Percentiles rank a stretch among this genome's conserved stretches.
phyloP scores from a whole-genome alignment of 2,329 filamentous ascomycete species.

The Xylariaceae sp. region DNA sequence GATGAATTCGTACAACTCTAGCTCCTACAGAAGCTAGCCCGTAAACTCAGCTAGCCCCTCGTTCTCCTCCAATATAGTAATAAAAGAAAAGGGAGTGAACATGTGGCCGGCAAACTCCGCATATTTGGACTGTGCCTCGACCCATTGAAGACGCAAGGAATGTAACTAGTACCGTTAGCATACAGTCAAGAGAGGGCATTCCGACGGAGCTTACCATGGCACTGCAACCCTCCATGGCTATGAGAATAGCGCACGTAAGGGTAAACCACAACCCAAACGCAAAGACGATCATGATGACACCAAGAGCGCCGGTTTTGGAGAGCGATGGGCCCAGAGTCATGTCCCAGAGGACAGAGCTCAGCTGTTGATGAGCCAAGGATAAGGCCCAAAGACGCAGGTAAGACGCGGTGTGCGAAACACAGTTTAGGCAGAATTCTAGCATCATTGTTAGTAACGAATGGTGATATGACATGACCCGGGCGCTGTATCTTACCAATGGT shows the following conservation, averaged over 20 bases:
- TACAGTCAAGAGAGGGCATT: background rate
- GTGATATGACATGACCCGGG: background rate
- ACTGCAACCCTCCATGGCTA: conserved; percentile 78
- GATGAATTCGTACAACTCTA: conserved; percentile 20
- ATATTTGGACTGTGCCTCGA: conserved; percentile 82
- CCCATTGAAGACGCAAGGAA: conserved; percentile 74
- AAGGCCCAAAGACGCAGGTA: conserved; percentile 98
- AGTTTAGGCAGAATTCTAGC: conserved; percentile 95
- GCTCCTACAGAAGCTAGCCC: conserved; percentile 25
- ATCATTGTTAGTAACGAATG: conserved; percentile 3
- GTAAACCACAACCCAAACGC: conserved; percentile 89
- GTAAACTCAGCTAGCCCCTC: conserved; percentile 38
- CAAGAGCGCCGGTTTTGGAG: conserved; percentile 57
- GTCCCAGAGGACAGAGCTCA: conserved; percentile 90
- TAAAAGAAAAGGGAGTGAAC: conserved; percentile 76
- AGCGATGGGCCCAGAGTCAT: conserved; percentile 89
- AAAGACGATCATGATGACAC: conserved; percentile 75
- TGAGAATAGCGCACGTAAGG: conserved; percentile 70
- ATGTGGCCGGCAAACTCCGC: conserved; percentile 73
- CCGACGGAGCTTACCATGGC: conserved; percentile 53
- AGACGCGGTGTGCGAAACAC: conserved; percentile 96
- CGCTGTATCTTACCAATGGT: conserved; percentile 71
- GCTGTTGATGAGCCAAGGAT: conserved; percentile 95
- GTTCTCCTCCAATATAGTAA: conserved; percentile 68
- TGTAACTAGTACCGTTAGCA: conserved; percentile 49